phyloP scores from a whole-genome alignment of 306 rosid genomes.

The Acmispon strigosus region DNA sequence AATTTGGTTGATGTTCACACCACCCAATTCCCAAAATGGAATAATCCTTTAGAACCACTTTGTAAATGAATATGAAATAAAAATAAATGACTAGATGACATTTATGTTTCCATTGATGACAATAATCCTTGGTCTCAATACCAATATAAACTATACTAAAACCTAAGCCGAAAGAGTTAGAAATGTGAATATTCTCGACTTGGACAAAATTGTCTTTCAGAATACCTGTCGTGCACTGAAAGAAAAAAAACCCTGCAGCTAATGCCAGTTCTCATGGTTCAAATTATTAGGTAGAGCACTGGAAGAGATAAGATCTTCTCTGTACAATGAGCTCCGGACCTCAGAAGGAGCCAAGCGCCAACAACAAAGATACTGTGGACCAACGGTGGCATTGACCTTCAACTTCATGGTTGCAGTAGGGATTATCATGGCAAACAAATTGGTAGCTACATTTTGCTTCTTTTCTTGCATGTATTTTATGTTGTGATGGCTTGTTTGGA shows the following conservation, averaged over 20 bases:
- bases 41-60: not conserved
- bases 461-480: not conserved
- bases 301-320: constrained; percentile 71
- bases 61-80: not conserved
- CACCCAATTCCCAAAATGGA: not conserved
- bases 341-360: constrained; percentile 96
- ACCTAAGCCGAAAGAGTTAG: too few species aligned
- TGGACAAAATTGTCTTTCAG: too few species aligned
- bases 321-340: constrained; percentile 78
- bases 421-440: constrained; percentile 75
- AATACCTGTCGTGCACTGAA: too few species aligned
- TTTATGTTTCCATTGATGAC: not conserved
- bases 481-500: not conserved
- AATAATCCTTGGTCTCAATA: not conserved
- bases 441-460: constrained; percentile 27
- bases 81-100: too few species aligned
- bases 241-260: not conserved
- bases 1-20: not conserved
- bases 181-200: too few species aligned
- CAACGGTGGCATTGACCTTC: constrained; percentile 67
- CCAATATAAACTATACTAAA: not conserved
- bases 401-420: constrained; percentile 72
- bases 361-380: constrained; percentile 83
- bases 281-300: constrained; percentile 66
- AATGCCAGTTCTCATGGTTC: not conserved